These are phyloP conservation scores for Aspergillus jensenii DNA, from an alignment of 2,329 filamentous ascomycete species.

Conservation along the genomic window DNA sequence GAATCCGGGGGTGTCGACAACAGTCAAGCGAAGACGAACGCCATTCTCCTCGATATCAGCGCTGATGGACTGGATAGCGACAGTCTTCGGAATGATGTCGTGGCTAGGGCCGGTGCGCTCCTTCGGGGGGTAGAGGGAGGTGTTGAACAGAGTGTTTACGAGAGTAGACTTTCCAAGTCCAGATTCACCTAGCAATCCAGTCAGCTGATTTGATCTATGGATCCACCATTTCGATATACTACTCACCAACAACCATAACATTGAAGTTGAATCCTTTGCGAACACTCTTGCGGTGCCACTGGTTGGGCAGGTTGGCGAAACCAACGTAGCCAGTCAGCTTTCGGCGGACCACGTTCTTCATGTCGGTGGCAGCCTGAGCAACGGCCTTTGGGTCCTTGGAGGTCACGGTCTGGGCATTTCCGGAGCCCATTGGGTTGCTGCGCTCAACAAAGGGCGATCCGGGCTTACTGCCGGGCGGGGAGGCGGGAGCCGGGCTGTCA, in stretches of 20 bases:
- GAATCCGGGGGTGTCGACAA: constrained; percentile 96
- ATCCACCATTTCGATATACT: neutral
- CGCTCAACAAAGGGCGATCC: constrained; percentile 58
- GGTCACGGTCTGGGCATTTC: constrained; percentile 59
- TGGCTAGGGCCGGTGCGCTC: constrained; percentile 97
- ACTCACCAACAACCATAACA: constrained; percentile 99
- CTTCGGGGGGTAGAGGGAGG: constrained; percentile 95
- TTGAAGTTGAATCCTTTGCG: constrained; percentile 99
- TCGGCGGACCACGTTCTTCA: constrained; percentile 94
- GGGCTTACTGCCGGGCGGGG: constrained; percentile 50
- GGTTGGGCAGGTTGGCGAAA: constrained; percentile 97
- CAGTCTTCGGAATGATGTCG: constrained; percentile 98
- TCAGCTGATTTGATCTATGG: neutral
- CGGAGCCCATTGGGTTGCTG: constrained; percentile 57
- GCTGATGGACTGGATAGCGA: constrained; percentile 91
- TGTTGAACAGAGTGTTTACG: constrained; percentile 99
- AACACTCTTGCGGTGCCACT: constrained; percentile 99
- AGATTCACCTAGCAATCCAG: constrained; percentile 74
- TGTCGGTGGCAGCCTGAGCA: constrained; percentile 61
- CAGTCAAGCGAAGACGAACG: constrained; percentile 90
- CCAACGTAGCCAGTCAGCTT: constrained; percentile 98
- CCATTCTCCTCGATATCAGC: constrained; percentile 98
- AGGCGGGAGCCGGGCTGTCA: constrained; percentile 34
- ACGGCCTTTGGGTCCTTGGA: constrained; percentile 64
- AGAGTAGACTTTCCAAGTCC: constrained; percentile 98